Evolutionary conservation across 768 basidiomycete genomes (phyloP), one percentile per base, ranked within the genome.

Genomic region (Hortiboletus campestris): DNA sequence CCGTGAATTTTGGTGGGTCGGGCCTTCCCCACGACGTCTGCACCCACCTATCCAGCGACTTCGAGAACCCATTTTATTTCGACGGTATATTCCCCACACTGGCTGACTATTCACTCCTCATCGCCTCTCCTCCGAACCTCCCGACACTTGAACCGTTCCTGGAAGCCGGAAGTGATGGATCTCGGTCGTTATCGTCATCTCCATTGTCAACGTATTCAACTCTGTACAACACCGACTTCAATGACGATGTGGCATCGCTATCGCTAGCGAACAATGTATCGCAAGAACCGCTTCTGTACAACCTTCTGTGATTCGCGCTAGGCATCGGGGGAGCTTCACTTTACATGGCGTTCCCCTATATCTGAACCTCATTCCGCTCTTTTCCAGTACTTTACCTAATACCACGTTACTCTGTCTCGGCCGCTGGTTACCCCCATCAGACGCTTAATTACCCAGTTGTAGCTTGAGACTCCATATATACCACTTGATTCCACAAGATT

Each of bases 181-280:
- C 53, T 11, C 61, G 57, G 29, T 68, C 66, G 12, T 52, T 53
- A 13, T 63, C 56, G 32, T 63, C 66, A 44, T 65, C 67, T 7
- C 66, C 67, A 36, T 57, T 59, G 22, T 70, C 73, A 32, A 59
- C 52, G 19, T 61, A 65, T 55, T 63, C 63, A 44, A 16, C 53
- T 20, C 47, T 67, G 8, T 58, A 61, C 54, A 28, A 50, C 25
- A 28, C 46, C 28, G 45, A 56, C 45, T 56, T 52, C 4, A 32
- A 52, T 25, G 55, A 61, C 17, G 54, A 61, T 12, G 36, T 49
- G 46, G 13, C 46, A n/a, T 56, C 47, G 38, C 29, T 51, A 8
- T 56, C 61, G 29, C 50, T 52, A 19, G 28, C 48, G 17, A 51
- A 43, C 32, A 51, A 55, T 40, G 41, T 31, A 55, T 46, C 58